These are phyloP conservation scores for Heliamphora pulchella DNA, from an alignment of 179 eudicot species.

Conservation along the genomic window DNA sequence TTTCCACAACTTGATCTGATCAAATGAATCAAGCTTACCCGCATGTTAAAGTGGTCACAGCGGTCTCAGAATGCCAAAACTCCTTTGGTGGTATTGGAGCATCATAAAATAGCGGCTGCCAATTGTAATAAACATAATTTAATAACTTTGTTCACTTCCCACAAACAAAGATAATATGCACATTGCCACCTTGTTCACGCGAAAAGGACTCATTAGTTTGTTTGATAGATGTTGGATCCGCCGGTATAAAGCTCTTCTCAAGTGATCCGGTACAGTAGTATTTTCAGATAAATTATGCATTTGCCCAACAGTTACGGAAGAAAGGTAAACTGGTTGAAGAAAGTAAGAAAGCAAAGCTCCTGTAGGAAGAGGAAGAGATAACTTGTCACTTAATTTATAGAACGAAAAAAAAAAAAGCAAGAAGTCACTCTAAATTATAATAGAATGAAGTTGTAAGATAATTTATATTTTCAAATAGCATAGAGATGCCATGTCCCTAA, in stretches of 20 bases:
- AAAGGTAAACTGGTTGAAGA: conserved; percentile 71
- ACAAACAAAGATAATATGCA: neutral
- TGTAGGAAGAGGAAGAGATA: conserved; percentile 24
- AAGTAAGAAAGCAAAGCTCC: conserved; percentile 77
- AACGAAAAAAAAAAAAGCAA: neutral
- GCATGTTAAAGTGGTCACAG: conserved; percentile 70
- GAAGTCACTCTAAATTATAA: neutral
- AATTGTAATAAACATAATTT: conserved; percentile 5
- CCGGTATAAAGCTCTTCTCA: conserved; percentile 62
- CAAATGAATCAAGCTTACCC: conserved; percentile 44
- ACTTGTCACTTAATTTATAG: neutral
- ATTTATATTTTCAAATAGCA: neutral
- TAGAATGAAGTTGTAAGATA: neutral
- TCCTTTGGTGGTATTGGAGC: conserved; percentile 72
- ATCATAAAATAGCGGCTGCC: conserved; percentile 61
- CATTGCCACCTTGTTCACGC: conserved; percentile 59
- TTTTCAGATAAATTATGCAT: conserved; percentile 32
- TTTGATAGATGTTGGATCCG: conserved; percentile 47
- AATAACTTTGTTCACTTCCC: conserved; percentile 5
- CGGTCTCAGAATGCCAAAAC: conserved; percentile 74
- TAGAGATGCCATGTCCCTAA: neutral
- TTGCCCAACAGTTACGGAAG: conserved; percentile 65
- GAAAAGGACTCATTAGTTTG: conserved; percentile 44
- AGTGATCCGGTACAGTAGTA: conserved; percentile 26
- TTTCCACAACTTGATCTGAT: conserved; percentile 1